phyloP scores from a whole-genome alignment of 805 yeast species.

The Candida nonsorbophila region DNA sequence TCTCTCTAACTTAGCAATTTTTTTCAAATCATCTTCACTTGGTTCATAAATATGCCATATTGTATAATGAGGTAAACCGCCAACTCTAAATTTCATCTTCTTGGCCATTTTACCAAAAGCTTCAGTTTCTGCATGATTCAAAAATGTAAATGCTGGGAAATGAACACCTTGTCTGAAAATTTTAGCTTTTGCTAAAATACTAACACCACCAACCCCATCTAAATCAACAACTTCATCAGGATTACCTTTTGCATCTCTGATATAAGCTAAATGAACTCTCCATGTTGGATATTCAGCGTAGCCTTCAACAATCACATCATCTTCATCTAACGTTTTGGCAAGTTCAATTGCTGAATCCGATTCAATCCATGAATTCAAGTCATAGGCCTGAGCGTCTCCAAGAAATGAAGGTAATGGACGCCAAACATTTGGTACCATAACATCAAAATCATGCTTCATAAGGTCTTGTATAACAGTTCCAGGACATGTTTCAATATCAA shows the following conservation, averaged over 20 bases:
- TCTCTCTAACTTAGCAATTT: constrained; percentile 66
- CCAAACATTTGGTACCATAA: constrained; percentile 90
- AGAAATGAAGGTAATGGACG: constrained; percentile 91
- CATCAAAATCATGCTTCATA: constrained; percentile 66
- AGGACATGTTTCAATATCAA: constrained; percentile 77
- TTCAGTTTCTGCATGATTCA: constrained; percentile 85
- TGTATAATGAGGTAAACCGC: constrained; percentile 86
- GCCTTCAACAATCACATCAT: constrained; percentile 85
- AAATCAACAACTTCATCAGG: constrained; percentile 60
- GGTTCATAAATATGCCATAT: constrained; percentile 91
- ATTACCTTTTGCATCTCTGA: constrained; percentile 57
- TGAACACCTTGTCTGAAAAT: constrained; percentile 75
- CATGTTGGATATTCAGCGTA: constrained; percentile 84
- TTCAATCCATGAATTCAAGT: constrained; percentile 95
- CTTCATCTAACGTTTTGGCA: constrained; percentile 63
- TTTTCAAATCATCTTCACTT: constrained; percentile 73
- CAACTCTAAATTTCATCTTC: constrained; percentile 74
- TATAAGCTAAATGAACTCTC: constrained; percentile 76
- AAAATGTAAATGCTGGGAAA: constrained; percentile 79
- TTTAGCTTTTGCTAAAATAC: constrained; percentile 69
- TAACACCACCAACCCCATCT: constrained; percentile 88
- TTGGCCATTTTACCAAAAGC: constrained; percentile 82
- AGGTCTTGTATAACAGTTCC: constrained; percentile 69
- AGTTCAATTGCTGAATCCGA: constrained; percentile 67
- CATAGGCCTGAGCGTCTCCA: constrained; percentile 91